phyloP scores from a whole-genome alignment of 1,139 yeast genomes.

The Lodderomyces pseudojiufengensis region DNA sequence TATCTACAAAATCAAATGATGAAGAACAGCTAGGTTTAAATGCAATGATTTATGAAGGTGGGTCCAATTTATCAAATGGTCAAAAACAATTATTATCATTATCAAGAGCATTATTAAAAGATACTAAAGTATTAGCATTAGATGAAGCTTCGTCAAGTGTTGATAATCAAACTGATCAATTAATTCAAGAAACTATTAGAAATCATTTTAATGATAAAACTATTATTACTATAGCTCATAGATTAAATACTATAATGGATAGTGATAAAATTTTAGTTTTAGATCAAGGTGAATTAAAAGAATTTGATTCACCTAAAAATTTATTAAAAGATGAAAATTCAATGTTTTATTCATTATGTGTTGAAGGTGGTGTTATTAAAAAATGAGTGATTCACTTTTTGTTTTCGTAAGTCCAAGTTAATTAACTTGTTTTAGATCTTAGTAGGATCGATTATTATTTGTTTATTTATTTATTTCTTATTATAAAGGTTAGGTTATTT shows the following conservation, averaged over 20 bases:
- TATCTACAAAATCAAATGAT: conserved; percentile 26
- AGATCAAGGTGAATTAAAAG: conserved; percentile 30
- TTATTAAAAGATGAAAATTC: conserved; percentile 21
- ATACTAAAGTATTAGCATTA: conserved; percentile 28
- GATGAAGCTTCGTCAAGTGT: conserved; percentile 45
- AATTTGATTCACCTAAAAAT: conserved; percentile 28
- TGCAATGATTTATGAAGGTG: conserved; percentile 28
- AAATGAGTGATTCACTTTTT: not conserved
- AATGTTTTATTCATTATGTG: conserved; percentile 29
- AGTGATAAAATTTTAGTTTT: conserved; percentile 33
- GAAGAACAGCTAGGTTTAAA: conserved; percentile 17
- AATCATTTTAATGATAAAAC: conserved; percentile 31
- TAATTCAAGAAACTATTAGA: conserved; percentile 33
- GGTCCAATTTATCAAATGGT: conserved; percentile 34
- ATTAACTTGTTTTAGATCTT: too few relatives aligned
- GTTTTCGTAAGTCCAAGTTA: too few relatives aligned
- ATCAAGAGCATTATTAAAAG: conserved; percentile 31
- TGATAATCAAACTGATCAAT: conserved; percentile 35
- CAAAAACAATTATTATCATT: conserved; percentile 35
- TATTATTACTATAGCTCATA: conserved; percentile 35
- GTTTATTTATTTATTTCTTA: too few relatives aligned
- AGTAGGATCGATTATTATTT: too few relatives aligned
- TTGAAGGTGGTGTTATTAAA: conserved; percentile 25
- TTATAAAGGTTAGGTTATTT: too few relatives aligned
- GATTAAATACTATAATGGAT: conserved; percentile 35